These are phyloP conservation scores for Xylaria hypoxylon DNA, from an alignment of 2,329 filamentous ascomycete species.

Conservation along the genomic window DNA sequence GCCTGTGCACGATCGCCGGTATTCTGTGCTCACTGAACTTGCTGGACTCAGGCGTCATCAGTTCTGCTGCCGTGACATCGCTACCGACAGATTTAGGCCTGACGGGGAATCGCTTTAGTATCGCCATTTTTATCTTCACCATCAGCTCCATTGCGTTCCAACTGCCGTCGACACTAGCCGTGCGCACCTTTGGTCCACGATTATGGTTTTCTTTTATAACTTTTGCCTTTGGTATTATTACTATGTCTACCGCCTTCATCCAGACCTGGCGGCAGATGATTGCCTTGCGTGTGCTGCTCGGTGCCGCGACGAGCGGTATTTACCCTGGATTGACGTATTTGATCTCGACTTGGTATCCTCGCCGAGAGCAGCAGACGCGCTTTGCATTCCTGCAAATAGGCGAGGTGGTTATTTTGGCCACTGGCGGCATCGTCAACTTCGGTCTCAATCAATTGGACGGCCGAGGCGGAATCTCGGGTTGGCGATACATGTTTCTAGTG, in stretches of 20 bases:
- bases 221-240: slow-evolving; percentile 71
- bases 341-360: slow-evolving; percentile 70
- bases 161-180: slow-evolving; percentile 74
- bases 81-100: slow-evolving; percentile 74
- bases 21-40: slow-evolving; percentile 77
- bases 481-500: slow-evolving; percentile 77
- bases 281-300: slow-evolving; percentile 72
- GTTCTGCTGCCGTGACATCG: slow-evolving; percentile 74
- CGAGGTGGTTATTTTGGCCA: slow-evolving; percentile 73
- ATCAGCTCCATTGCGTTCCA: slow-evolving; percentile 76
- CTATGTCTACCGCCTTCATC: slow-evolving; percentile 75
- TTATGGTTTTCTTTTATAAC: slow-evolving; percentile 74
- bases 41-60: slow-evolving; percentile 76
- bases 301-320: slow-evolving; percentile 69
- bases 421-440: slow-evolving; percentile 75
- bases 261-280: slow-evolving; percentile 77
- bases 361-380: slow-evolving; percentile 73
- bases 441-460: slow-evolving; percentile 74
- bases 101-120: slow-evolving; percentile 73
- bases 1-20: slow-evolving; percentile 76
- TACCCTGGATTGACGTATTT: slow-evolving; percentile 65
- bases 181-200: slow-evolving; percentile 73
- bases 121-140: slow-evolving; percentile 80
- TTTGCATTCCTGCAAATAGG: slow-evolving; percentile 74
- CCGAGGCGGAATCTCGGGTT: slow-evolving; percentile 66